Evolutionary conservation across 2,329 filamentous ascomycete species (phyloP).

Genomic region (Dactylellina cionopaga): DNA sequence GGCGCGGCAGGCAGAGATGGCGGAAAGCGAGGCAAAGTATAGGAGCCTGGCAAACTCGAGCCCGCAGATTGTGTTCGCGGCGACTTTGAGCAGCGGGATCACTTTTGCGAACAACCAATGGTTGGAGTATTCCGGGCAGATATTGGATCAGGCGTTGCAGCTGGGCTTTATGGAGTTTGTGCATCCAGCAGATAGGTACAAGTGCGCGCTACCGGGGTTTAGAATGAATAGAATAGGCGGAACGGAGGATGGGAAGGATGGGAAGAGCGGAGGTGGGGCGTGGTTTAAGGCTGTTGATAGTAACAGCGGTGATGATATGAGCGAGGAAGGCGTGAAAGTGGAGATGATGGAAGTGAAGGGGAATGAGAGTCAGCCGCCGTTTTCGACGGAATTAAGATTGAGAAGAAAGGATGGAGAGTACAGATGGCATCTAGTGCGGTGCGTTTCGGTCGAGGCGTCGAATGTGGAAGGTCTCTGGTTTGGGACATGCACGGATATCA

Average conservation of each 20-base stretch:
- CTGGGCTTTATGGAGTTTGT: slow-evolving; percentile 92
- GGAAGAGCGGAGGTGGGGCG: no score
- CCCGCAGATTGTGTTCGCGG: slow-evolving; percentile 95
- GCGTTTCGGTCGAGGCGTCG: slow-evolving; percentile 83
- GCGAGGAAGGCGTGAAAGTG: slow-evolving; percentile 66
- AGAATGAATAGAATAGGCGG: slow-evolving; percentile 33
- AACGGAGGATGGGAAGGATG: slow-evolving; percentile 16
- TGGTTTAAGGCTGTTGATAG: slow-evolving; percentile 41
- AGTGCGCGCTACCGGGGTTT: slow-evolving; percentile 67
- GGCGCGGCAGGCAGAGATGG: slow-evolving; percentile 88
- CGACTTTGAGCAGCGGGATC: slow-evolving; percentile 86
- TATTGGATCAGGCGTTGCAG: slow-evolving; percentile 79
- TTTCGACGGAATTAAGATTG: slow-evolving; percentile 81
- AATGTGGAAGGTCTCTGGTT: slow-evolving; percentile 91
- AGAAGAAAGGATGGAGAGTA: slow-evolving; percentile 87
- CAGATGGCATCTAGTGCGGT: slow-evolving; percentile 92
- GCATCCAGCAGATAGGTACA: slow-evolving; percentile 88
- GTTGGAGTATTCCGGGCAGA: slow-evolving; percentile 91
- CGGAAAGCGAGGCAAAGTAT: slow-evolving; percentile 92
- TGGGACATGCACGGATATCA: slow-evolving; percentile 97
- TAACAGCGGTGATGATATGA: slow-evolving; percentile 68
- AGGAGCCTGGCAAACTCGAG: slow-evolving; percentile 92
- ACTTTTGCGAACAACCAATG: slow-evolving; percentile 98
- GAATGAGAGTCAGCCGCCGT: slow-evolving; percentile 68
- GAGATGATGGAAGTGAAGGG: slow-evolving; percentile 84